Evolutionary conservation across 2,329 filamentous ascomycete species (phyloP).

Genomic region (Neopestalotiopsis rosae): DNA sequence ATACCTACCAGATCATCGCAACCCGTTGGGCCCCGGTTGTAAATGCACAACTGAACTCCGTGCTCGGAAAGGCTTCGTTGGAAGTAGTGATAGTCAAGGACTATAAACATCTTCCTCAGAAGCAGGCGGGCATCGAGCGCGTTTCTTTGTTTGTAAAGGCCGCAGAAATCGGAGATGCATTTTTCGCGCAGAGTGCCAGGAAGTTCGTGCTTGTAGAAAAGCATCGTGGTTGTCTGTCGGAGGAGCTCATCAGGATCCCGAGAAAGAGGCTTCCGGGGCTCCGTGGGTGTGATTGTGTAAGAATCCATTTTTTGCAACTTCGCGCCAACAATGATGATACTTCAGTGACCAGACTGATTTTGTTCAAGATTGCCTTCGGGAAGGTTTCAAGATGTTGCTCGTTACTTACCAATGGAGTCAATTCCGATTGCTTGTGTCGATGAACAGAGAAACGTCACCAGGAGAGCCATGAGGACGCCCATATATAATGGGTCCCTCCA

Average conservation of each 20-base stretch:
- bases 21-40: not conserved
- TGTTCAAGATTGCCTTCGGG: too few relatives aligned
- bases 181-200: not conserved
- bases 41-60: not conserved
- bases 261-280: not conserved
- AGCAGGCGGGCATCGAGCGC: not conserved
- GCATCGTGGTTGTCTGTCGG: not conserved
- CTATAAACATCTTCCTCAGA: not conserved
- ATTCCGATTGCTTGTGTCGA: not conserved
- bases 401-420: too few relatives aligned
- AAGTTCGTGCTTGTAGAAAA: not conserved
- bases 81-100: slow-evolving; percentile 2
- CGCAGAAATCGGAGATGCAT: not conserved
- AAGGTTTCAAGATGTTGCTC: too few relatives aligned
- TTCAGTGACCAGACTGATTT: too few relatives aligned
- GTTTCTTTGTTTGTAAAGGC: not conserved
- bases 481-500: not conserved
- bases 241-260: slow-evolving; percentile 4
- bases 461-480: not conserved
- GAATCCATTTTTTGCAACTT: not conserved
- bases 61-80: not conserved
- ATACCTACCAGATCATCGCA: not conserved
- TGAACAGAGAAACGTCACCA: not conserved
- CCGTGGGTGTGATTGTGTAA: not conserved
- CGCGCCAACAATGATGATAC: too few relatives aligned